phyloP scores from a whole-genome alignment of 129 eudicot genomes.

The Solidago caesia region DNA sequence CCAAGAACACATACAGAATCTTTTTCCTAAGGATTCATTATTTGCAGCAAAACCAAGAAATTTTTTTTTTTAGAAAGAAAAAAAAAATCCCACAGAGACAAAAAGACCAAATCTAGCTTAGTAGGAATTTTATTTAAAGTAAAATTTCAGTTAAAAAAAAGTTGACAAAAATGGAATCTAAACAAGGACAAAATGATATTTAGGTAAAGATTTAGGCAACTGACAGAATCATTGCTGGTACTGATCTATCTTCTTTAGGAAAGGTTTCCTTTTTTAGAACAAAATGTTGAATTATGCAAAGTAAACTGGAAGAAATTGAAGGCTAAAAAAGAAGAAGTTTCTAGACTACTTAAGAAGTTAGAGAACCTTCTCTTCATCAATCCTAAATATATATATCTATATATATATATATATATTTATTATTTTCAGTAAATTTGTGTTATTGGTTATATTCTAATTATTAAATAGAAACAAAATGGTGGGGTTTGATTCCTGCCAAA shows the following conservation, averaged over 20 bases:
- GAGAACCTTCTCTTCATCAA: slow-evolving; percentile 24
- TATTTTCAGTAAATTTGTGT: background rate
- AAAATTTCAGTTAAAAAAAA: slow-evolving; percentile 26
- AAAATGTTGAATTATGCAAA: background rate
- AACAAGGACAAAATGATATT: slow-evolving; percentile 18
- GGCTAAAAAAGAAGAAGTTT: slow-evolving; percentile 47
- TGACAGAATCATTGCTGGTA: slow-evolving; percentile 25
- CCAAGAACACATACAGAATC: slow-evolving; percentile 19
- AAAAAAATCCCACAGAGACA: background rate
- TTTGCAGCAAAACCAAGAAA: slow-evolving; percentile 19
- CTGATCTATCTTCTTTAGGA: slow-evolving; percentile 40
- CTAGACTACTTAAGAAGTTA: slow-evolving; percentile 35
- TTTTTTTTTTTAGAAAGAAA: background rate
- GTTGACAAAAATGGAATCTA: slow-evolving; percentile 28
- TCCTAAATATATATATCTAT: background rate
- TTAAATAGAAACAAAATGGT: slow-evolving; percentile 25
- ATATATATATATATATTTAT: too few species aligned
- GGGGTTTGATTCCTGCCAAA: slow-evolving; percentile 12
- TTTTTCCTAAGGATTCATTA: slow-evolving; percentile 5
- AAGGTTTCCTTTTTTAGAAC: slow-evolving; percentile 27
- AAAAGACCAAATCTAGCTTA: slow-evolving; percentile 16
- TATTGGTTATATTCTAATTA: background rate
- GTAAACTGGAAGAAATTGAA: slow-evolving; percentile 14
- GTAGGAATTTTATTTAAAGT: background rate
- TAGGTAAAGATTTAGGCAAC: slow-evolving; percentile 33